phyloP scores from a whole-genome alignment of 495 filamentous ascomycete species.

The Halenospora varia region DNA sequence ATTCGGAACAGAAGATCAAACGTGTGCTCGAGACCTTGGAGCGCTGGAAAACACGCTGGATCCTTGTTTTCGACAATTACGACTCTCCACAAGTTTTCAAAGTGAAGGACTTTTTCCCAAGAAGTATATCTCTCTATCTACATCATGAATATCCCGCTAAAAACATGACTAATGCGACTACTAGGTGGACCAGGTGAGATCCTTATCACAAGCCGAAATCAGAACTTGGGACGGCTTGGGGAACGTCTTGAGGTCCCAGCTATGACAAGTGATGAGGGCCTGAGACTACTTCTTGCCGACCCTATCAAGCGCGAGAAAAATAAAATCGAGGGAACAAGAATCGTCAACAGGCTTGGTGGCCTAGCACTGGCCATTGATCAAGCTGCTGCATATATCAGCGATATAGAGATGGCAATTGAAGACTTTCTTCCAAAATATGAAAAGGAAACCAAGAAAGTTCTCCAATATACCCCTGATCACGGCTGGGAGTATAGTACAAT shows the following conservation, averaged over 20 bases:
- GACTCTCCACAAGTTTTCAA: slow-evolving; percentile 23
- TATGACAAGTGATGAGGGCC: slow-evolving; percentile 18
- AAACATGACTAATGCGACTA: neutral
- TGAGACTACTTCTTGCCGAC: slow-evolving; percentile 21
- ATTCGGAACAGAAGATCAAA: slow-evolving; percentile 1
- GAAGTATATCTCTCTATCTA: neutral
- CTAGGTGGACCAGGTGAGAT: slow-evolving; percentile 12
- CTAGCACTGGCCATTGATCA: slow-evolving; percentile 1
- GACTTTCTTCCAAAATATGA: neutral
- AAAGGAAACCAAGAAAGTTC: neutral
- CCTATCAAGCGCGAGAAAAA: slow-evolving; percentile 8
- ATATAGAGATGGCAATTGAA: neutral
- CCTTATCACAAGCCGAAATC: slow-evolving; percentile 20
- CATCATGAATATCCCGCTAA: neutral
- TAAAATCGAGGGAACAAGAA: slow-evolving; percentile 4
- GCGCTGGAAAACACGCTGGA: slow-evolving; percentile 16
- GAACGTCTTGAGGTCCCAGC: slow-evolving; percentile 6
- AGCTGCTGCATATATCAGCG: slow-evolving; percentile 1
- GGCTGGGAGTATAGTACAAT: neutral
- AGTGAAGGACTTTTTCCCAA: slow-evolving; percentile 18
- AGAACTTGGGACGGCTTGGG: slow-evolving; percentile 8
- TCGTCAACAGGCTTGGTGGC: neutral
- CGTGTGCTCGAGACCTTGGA: slow-evolving; percentile 16
- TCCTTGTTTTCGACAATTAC: slow-evolving; percentile 32
- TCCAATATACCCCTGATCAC: neutral